Evolutionary conservation across 768 basidiomycete genomes (phyloP), one percentile per base, ranked within the genome.

Genomic region (Amanita brunnescens): DNA sequence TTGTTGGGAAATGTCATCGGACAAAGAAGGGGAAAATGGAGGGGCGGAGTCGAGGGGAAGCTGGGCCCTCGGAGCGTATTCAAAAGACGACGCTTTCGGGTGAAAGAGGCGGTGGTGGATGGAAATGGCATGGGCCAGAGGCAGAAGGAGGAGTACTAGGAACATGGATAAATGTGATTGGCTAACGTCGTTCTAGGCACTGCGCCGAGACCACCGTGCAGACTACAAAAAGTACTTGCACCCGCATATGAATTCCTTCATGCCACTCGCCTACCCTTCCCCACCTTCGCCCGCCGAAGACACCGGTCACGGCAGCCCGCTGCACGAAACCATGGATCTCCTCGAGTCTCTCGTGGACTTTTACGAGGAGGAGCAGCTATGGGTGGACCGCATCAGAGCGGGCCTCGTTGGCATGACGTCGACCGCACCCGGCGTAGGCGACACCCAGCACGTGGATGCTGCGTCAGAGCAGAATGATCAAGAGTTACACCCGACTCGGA

Each of bases 311-410:
- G 55, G 59, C 18, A 47, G 59, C 48, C 66, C 71, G 13, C 68
- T 76, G 33, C 67, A 70, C 32, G 70, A 70, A 12, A 79, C 83
- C n/a, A 68, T 76, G 40, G 67, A 72, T 57, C 74, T 82, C 56
- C 79, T 86, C 60, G 79, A 84, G 58, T 75, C 77, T 23, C 78
- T 87, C 47, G 72, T 81, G 37, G 68, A 74, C 5, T 85, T 81
- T 58, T 87, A 87, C 63, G 78, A 83, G 61, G 76, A 79, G 55
- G 82, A 86, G 65, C 79, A 79, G 34, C 78, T 76, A 68, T 87
- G 85, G 83, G 76, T 85, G 5, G 78, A 81, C 55, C 79, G 79
- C 51, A 81, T 80, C 43, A 79, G 82, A 35, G 78, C 77, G 14
- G 69, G 72, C 45, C 75, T 85, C 56, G 79, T 82, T n/a, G n/a